These are phyloP conservation scores for Punica granatum DNA, from an alignment of 345 rosid genomes.

Conservation along the genomic window DNA sequence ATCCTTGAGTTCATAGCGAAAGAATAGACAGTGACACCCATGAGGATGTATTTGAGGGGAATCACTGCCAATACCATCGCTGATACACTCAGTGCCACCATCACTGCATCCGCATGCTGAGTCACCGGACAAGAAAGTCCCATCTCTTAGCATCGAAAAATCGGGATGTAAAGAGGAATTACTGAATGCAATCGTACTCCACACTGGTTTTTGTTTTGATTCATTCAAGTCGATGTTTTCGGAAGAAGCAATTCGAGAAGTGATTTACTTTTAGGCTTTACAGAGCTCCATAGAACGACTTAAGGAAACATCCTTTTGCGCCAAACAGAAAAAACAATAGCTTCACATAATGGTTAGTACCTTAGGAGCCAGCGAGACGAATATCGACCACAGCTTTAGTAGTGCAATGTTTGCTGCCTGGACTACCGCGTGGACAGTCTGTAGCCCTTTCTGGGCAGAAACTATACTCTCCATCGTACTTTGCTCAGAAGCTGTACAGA, in stretches of 20 bases:
- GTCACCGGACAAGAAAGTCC: slow-evolving; percentile 3
- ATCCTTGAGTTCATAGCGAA: slow-evolving; percentile 41
- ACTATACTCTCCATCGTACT: slow-evolving; percentile 64
- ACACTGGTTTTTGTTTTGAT: not conserved
- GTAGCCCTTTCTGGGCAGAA: slow-evolving; percentile 62
- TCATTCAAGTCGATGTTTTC: not conserved
- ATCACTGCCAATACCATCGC: slow-evolving; percentile 48
- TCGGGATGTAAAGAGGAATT: not conserved
- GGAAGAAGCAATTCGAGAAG: no score
- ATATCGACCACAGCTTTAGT: slow-evolving; percentile 63
- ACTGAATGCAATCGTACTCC: not conserved
- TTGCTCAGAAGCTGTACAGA: slow-evolving; percentile 52
- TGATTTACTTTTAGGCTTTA: no score
- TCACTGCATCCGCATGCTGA: slow-evolving; percentile 65
- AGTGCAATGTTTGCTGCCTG: slow-evolving; percentile 48
- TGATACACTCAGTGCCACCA: slow-evolving; percentile 31
- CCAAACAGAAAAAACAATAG: no score
- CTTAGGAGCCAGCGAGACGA: slow-evolving; percentile 50
- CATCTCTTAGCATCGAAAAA: not conserved
- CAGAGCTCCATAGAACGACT: no score
- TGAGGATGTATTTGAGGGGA: slow-evolving; percentile 47
- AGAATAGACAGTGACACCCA: slow-evolving; percentile 23
- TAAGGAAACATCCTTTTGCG: no score
- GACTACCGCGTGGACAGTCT: slow-evolving; percentile 42
- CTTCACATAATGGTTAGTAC: slow-evolving; percentile 20